Evolutionary conservation across 2,329 filamentous ascomycete genomes (phyloP).

Genomic region (Fusarium neocosmosporiellum): DNA sequence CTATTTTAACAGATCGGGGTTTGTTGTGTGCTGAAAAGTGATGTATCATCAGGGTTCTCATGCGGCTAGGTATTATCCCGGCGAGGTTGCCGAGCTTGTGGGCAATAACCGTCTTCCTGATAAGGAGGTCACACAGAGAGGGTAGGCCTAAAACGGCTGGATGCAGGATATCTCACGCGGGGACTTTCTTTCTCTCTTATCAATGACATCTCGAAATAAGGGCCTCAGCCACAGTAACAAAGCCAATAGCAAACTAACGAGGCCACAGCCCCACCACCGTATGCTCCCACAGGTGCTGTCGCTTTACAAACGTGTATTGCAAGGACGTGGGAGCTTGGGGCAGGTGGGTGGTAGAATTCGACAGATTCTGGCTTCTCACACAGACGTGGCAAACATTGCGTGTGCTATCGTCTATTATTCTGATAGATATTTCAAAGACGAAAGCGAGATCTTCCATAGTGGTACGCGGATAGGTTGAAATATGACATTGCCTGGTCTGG

Average conservation of each 20-base stretch:
- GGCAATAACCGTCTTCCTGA: neutral
- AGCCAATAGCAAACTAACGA: neutral
- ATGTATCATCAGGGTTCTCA: conserved; percentile 1
- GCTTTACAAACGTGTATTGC: too few species aligned
- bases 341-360: too few species aligned
- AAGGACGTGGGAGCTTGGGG: too few species aligned
- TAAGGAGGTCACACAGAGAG: neutral
- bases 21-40: neutral
- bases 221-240: neutral
- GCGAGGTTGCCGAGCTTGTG: neutral
- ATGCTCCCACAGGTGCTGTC: too few species aligned
- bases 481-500: too few species aligned
- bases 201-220: neutral
- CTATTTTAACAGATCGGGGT: neutral
- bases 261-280: too few species aligned
- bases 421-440: too few species aligned
- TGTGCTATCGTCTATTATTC: too few species aligned
- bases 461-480: too few species aligned
- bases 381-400: neutral
- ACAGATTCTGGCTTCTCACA: too few species aligned
- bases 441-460: too few species aligned
- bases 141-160: neutral
- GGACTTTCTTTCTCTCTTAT: neutral
- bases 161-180: neutral
- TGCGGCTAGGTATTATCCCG: neutral